These are phyloP conservation scores for Sporisorium exsertum DNA, from an alignment of 1,284 basidiomycete genomes.

Conservation along the genomic window DNA sequence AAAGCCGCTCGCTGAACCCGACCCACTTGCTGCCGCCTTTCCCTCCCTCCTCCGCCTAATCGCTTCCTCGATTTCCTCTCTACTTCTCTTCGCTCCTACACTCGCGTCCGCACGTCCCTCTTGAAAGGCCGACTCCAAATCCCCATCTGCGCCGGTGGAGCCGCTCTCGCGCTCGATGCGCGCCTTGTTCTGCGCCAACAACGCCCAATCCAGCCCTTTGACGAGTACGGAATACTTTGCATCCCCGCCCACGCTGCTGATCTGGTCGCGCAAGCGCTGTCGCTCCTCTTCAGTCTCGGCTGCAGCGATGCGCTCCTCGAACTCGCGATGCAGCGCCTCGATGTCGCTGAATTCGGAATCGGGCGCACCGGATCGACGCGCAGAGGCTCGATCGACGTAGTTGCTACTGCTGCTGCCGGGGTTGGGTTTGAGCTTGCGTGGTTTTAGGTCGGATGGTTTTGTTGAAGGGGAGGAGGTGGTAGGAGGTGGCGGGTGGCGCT, in stretches of 20 bases:
- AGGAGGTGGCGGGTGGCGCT: slow-evolving; percentile 8
- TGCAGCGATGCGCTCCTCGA: slow-evolving; percentile 74
- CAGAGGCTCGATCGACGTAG: slow-evolving; percentile 51
- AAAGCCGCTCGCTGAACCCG: slow-evolving; percentile 71
- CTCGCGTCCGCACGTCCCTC: neutral
- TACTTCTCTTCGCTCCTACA: slow-evolving; percentile 68
- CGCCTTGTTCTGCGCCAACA: slow-evolving; percentile 85
- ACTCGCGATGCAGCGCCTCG: slow-evolving; percentile 82
- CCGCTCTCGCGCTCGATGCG: slow-evolving; percentile 67
- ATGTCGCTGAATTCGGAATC: slow-evolving; percentile 72
- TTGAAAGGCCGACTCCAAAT: slow-evolving; percentile 79
- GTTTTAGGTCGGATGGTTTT: slow-evolving; percentile 34
- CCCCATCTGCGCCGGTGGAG: slow-evolving; percentile 70
- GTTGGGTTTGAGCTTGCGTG: slow-evolving; percentile 12
- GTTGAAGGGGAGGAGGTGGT: slow-evolving; percentile 9
- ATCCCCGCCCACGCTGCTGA: slow-evolving; percentile 87
- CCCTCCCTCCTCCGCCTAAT: slow-evolving; percentile 75
- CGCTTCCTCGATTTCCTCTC: slow-evolving; percentile 79
- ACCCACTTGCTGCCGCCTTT: slow-evolving; percentile 71
- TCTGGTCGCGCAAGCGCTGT: slow-evolving; percentile 76
- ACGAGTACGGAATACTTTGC: slow-evolving; percentile 85
- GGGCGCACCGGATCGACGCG: slow-evolving; percentile 26
- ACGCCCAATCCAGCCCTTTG: slow-evolving; percentile 87
- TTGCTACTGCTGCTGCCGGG: neutral
- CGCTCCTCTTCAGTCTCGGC: slow-evolving; percentile 76